phyloP scores from a whole-genome alignment of 2,329 filamentous ascomycete genomes.

The Aspergillus quadrilineatus region DNA sequence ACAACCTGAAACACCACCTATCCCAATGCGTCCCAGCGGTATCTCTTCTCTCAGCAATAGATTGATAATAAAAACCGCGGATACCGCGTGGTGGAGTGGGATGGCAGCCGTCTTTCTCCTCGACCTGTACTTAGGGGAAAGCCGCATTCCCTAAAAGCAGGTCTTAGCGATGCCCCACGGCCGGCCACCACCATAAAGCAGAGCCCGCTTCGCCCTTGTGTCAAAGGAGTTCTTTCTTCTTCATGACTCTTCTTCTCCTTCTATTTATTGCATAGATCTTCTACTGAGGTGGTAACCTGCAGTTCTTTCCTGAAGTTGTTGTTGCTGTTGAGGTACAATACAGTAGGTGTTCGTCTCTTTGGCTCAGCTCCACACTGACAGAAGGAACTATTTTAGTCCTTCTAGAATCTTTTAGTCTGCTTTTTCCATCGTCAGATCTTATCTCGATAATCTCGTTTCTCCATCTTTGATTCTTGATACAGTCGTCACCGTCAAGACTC shows the following conservation, averaged over 20 bases:
- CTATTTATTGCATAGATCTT: neutral
- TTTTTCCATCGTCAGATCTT: slow-evolving; percentile 11
- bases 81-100: slow-evolving; percentile 26
- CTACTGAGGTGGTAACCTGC: neutral
- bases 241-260: neutral
- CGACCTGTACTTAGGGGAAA: slow-evolving; percentile 52
- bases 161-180: slow-evolving; percentile 36
- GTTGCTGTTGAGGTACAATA: neutral
- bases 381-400: slow-evolving; percentile 20
- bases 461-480: neutral
- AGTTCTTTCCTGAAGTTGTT: neutral
- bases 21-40: neutral
- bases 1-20: neutral
- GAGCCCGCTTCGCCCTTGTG: slow-evolving; percentile 10
- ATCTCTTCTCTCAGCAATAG: neutral
- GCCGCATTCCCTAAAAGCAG: slow-evolving; percentile 48
- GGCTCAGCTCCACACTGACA: slow-evolving; percentile 13
- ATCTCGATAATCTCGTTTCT: neutral
- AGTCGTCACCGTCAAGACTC: slow-evolving; percentile 23
- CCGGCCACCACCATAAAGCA: slow-evolving; percentile 16
- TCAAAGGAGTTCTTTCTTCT: neutral
- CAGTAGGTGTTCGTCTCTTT: neutral
- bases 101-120: slow-evolving; percentile 37
- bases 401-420: slow-evolving; percentile 17
- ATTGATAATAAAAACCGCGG: slow-evolving; percentile 28